These are phyloP conservation scores for Nitzschia sp. DNA, from an alignment of 108 stramenopile species.

Conservation along the genomic window DNA sequence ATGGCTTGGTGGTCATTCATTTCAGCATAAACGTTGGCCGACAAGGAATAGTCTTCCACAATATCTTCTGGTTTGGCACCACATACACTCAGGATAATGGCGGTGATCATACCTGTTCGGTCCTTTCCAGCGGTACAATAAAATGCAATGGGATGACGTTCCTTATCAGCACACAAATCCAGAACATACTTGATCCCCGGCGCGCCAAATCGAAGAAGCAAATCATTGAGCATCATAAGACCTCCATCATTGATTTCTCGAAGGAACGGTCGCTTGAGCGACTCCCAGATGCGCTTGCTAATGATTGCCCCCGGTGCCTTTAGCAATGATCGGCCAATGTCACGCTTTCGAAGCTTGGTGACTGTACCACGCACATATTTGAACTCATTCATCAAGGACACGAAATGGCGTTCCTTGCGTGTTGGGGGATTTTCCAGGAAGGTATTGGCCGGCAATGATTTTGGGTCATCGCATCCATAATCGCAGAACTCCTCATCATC, in stretches of 20 bases:
- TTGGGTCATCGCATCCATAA: conserved; percentile 55
- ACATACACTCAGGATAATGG: conserved; percentile 71
- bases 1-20: conserved; percentile 92
- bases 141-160: conserved; percentile 87
- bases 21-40: conserved; percentile 91
- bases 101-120: conserved; percentile 87
- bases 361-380: conserved; percentile 89
- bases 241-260: conserved; percentile 92
- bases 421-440: conserved; percentile 18
- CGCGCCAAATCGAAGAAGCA: conserved; percentile 78
- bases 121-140: conserved; percentile 96
- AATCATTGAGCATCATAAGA: conserved; percentile 85
- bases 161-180: conserved; percentile 69
- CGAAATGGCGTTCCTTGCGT: conserved; percentile 91
- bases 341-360: conserved; percentile 78
- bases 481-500: conserved; percentile 61
- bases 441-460: conserved; percentile 24
- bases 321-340: conserved; percentile 65
- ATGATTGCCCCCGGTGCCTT: conserved; percentile 75
- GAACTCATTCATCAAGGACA: conserved; percentile 89
- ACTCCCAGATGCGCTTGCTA: conserved; percentile 68
- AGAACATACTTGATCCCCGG: conserved; percentile 86
- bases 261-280: conserved; percentile 81
- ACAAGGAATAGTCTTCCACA: conserved; percentile 87
- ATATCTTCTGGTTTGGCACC: conserved; percentile 77